Base-by-base conservation (phyloP, 257 asterid genomes). In the Misopates orontium region DNA sequence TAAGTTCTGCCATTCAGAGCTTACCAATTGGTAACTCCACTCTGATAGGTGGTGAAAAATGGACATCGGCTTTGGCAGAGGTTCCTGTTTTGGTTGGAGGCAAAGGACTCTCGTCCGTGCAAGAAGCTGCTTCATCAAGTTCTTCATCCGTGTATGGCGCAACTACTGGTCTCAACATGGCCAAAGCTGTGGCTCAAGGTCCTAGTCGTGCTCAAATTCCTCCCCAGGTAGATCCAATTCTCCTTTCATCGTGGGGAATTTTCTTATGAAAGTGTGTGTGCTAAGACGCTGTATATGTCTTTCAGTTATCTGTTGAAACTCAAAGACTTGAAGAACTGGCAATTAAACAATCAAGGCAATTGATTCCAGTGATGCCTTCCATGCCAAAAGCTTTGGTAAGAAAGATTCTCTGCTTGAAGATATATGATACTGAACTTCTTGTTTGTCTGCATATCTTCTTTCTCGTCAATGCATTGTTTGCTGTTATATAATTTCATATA, bases 1-100 rank as follows among this genome's bases (percentile, higher is more conserved):
- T 78, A 72, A 74, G 75, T 84, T 70, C 85, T 66, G 73, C 78
- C 64, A 74, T 82, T 62, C 85, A 74, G 56, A 77, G 80, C 73
- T 74, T 87, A 71, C 83, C 88, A 31, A 40, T 67, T 5, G 73
- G 83, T 53, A 44, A 85, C 69, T 80, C 91, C 42, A 51, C 79
- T 71, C 52, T 70, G 60, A 78, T 45, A 41, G 78, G 73, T 22
- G 79, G 86, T 31, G 95, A 85, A 66, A 89, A 85, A 72, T 91
- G 95, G 95, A 84, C 89, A 10, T 91, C 96, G 0, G 92, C 89
- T n/a, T 75, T 89, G 60, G 96, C 95, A 39, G 96, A 87, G 79
- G 89, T 79, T 56, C 91, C 88, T 41, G 56, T 68, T 47, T 63
- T 67, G 44, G 78, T 69, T 57, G 83, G 80, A 59, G 78, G 67